phyloP scores from a whole-genome alignment of 2,329 filamentous ascomycete species.

The Verticillium alfalfae region DNA sequence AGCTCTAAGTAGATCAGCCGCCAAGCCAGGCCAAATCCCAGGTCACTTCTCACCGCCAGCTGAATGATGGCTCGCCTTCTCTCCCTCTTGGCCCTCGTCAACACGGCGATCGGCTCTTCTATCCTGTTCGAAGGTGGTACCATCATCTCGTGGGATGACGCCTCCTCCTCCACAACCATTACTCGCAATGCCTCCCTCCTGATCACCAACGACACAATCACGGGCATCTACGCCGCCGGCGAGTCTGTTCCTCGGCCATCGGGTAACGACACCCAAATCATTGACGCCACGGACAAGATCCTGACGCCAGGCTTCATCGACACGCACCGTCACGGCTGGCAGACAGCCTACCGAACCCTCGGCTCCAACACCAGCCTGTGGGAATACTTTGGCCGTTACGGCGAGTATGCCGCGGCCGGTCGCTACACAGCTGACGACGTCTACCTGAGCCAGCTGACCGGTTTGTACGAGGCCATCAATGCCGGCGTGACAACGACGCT shows the following conservation, averaged over 20 bases:
- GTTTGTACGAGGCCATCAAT: constrained; percentile 44
- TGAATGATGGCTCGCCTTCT: background rate
- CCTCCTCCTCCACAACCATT: constrained; percentile 24
- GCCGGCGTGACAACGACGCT: constrained; percentile 47
- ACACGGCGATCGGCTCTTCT: constrained; percentile 8
- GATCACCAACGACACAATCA: constrained; percentile 30
- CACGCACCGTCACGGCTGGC: constrained; percentile 51
- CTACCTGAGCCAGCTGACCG: constrained; percentile 38
- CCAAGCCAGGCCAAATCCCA: background rate
- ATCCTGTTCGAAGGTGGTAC: constrained; percentile 28
- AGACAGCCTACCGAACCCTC: constrained; percentile 48
- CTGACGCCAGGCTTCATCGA: constrained; percentile 51
- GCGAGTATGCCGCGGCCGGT: constrained; percentile 21
- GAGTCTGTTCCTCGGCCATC: constrained; percentile 14
- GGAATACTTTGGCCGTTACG: constrained; percentile 39
- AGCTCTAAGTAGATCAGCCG: background rate
- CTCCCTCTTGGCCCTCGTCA: background rate
- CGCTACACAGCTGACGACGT: constrained; percentile 36
- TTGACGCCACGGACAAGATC: constrained; percentile 47
- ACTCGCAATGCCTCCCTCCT: constrained; percentile 34
- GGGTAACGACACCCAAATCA: constrained; percentile 24
- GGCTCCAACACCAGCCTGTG: constrained; percentile 43
- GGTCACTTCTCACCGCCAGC: background rate
- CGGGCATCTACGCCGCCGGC: constrained; percentile 18
- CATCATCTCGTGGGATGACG: constrained; percentile 32